Base-by-base conservation (phyloP, 176 grass and related monocot species). In the Carex myosuroides region DNA sequence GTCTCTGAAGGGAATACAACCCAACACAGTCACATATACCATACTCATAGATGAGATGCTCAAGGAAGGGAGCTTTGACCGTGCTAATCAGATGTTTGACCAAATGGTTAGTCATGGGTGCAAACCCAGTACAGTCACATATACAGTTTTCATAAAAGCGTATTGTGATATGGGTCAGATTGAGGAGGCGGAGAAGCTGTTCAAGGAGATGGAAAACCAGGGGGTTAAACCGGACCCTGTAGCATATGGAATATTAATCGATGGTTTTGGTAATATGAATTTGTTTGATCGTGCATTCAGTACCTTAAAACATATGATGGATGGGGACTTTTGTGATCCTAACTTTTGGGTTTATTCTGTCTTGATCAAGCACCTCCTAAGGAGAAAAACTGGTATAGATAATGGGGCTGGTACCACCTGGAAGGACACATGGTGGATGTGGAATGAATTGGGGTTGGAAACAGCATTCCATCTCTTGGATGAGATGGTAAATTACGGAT, bases 11-110 rank as follows among this genome's bases (percentile, higher is more conserved):
- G 90, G 90, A 79, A 87, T 89, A 80, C 79, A 80, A 58, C 92
- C 91, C 70, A 90, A 85, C 64, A 60, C 50, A 84, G 72, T 97
- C 85, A 86, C 91, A 6, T 97, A 94, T 80, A 97, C 94, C 81
- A 94, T 90, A 82, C 52, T 94, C 68, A 90, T 97, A 30, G 87
- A 97, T 82, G 88, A 94, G 87, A 87, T 97, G 86, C 80, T 97
- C 29, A 97, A 79, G 87, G 88, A 92, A 84, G 66, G 91, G 48
- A 88, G 89, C 84, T 86, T 87, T 80, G 90, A 85, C 62, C 82
- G 88, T 81, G 94, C 91, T 84, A 90, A 83, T 80, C 91, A 81
- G 72, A 87, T 94, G 70, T 90, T 89, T 18, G 64, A 87, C 71
- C 81, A 92, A 83, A 94, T 97, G 91, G 64, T 90, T 79, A 88